Evolutionary conservation across 192 early-diverging fungal species (phyloP).

Genomic region (Backusella macrospora): DNA sequence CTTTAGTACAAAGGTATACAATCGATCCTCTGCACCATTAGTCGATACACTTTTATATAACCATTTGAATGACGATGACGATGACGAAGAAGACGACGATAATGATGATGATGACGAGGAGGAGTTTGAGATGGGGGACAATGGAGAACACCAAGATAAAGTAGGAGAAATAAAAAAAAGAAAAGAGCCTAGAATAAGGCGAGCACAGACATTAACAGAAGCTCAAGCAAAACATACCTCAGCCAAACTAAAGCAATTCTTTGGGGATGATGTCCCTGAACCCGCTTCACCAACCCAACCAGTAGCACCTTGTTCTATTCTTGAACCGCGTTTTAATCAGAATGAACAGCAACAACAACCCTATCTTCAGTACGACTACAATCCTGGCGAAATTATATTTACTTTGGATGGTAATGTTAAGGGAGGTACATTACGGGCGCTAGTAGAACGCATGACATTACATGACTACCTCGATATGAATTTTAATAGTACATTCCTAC

Average conservation of each 20-base stretch:
- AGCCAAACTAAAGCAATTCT: constrained; percentile 59
- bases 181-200: neutral
- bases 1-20: neutral
- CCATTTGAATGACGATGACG: neutral
- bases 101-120: neutral
- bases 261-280: constrained; percentile 59
- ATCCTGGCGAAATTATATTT: constrained; percentile 72
- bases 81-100: neutral
- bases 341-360: neutral
- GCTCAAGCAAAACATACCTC: constrained; percentile 6
- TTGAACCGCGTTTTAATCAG: neutral
- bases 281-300: neutral
- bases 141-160: neutral
- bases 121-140: neutral
- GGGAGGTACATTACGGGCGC: constrained; percentile 84
- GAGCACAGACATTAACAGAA: neutral
- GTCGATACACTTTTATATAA: neutral
- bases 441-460: constrained; percentile 87
- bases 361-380: constrained; percentile 71
- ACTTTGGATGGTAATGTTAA: constrained; percentile 88
- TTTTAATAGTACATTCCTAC: constrained; percentile 85
- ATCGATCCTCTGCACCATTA: neutral
- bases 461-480: constrained; percentile 83
- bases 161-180: neutral
- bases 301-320: neutral